Conservation (phyloP, 495 filamentous ascomycete genomes). For the Glonium stellatum region DNA sequence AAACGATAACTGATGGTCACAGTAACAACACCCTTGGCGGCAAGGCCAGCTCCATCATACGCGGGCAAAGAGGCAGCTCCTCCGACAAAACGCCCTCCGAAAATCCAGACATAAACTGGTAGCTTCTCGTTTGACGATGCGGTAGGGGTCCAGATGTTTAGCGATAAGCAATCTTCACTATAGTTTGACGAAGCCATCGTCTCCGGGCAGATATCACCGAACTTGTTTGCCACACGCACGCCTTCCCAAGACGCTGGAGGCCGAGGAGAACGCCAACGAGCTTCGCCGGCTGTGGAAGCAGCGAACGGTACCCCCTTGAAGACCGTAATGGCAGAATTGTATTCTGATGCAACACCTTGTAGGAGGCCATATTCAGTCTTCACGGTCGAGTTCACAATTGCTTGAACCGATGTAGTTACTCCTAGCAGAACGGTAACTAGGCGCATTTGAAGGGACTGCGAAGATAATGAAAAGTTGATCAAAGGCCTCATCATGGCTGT, state of each 20-base stretch:
- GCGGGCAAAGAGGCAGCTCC: background rate
- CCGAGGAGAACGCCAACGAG: background rate
- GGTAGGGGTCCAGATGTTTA: background rate
- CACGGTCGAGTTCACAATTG: too few species aligned
- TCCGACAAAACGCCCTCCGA: background rate
- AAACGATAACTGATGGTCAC: conserved; percentile 43
- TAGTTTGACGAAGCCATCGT: background rate
- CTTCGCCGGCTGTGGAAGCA: background rate
- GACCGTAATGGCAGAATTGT: too few species aligned
- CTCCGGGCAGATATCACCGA: background rate
- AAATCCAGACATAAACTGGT: background rate
- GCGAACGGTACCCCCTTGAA: background rate
- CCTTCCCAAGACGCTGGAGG: background rate
- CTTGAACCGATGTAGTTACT: too few species aligned
- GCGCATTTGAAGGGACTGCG: too few species aligned
- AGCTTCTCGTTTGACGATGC: background rate
- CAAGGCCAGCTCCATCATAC: background rate
- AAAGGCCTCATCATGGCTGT: too few species aligned
- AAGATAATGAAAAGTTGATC: too few species aligned
- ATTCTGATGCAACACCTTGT: too few species aligned
- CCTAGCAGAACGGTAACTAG: too few species aligned
- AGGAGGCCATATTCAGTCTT: too few species aligned
- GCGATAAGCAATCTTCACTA: background rate
- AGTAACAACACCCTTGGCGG: conserved; percentile 23
- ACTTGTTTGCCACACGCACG: background rate